These are phyloP conservation scores for Magnusiomyces tetraspermus DNA, from an alignment of 1,139 yeast genomes.

Conservation along the genomic window DNA sequence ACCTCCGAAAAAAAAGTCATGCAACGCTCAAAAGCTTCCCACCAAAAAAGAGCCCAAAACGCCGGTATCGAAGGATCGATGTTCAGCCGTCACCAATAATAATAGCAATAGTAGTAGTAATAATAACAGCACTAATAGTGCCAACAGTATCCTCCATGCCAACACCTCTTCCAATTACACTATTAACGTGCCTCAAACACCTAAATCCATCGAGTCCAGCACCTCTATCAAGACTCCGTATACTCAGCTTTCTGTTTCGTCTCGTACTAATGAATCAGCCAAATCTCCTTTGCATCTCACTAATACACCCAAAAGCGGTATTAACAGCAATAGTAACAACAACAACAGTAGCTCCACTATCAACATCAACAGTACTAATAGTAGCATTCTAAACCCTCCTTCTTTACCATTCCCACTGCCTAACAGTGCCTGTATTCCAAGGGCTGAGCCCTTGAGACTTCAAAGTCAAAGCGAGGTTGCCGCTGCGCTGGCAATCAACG, in stretches of 20 bases:
- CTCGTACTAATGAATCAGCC: neutral
- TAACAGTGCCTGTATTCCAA: neutral
- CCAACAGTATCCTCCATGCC: too few species aligned
- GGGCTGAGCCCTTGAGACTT: neutral
- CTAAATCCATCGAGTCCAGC: neutral
- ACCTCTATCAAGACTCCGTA: neutral
- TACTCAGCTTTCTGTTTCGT: neutral
- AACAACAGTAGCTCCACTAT: neutral
- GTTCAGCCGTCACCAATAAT: too few species aligned
- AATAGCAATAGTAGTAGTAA: too few species aligned
- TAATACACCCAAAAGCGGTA: neutral
- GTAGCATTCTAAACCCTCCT: neutral
- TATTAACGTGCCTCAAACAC: neutral
- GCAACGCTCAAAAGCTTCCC: neutral
- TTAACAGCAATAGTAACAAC: neutral
- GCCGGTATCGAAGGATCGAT: neutral
- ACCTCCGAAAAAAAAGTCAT: constrained; percentile 39
- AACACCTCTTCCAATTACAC: neutral
- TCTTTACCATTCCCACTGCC: neutral
- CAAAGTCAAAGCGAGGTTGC: constrained; percentile 9
- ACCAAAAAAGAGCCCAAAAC: neutral
- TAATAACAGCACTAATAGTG: too few species aligned
- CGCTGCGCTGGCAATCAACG: constrained; percentile 10
- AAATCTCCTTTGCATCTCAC: neutral
- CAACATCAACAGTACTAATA: neutral